Conservation (phyloP, 2,329 filamentous ascomycete species). For the Clonostachys solani region DNA sequence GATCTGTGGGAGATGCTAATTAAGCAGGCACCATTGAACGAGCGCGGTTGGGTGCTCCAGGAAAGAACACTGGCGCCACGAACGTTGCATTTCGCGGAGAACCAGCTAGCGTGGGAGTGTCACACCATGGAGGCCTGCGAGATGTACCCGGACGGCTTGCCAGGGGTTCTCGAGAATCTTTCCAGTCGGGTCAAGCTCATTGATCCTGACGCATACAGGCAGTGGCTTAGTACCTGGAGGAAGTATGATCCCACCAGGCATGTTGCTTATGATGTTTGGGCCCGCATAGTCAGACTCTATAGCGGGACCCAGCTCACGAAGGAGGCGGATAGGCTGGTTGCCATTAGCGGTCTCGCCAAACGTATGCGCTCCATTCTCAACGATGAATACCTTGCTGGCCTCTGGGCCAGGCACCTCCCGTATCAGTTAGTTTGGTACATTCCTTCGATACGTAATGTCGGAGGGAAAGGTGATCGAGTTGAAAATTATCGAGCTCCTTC, state of each 20-base stretch:
- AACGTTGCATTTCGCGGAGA: neutral
- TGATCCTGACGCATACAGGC: neutral
- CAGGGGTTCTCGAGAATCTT: neutral
- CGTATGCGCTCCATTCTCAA: neutral
- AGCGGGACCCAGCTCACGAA: neutral
- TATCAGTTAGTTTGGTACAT: no score
- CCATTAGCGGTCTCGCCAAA: neutral
- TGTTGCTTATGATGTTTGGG: neutral
- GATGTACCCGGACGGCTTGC: neutral
- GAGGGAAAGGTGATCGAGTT: no score
- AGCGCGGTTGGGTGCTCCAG: neutral
- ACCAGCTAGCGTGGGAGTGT: neutral
- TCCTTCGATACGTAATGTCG: no score
- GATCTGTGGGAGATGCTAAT: no score
- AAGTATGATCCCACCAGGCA: neutral
- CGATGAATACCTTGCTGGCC: neutral
- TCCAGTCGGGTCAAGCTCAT: neutral
- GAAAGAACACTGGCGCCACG: neutral
- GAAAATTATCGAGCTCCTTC: no score
- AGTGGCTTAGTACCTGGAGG: neutral
- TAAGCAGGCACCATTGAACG: neutral
- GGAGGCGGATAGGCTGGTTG: neutral
- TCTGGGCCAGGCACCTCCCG: neutral
- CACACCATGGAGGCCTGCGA: neutral
- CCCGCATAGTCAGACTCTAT: neutral